Conservation (phyloP, 176 grass and related monocot genomes). For the Canna indica region DNA sequence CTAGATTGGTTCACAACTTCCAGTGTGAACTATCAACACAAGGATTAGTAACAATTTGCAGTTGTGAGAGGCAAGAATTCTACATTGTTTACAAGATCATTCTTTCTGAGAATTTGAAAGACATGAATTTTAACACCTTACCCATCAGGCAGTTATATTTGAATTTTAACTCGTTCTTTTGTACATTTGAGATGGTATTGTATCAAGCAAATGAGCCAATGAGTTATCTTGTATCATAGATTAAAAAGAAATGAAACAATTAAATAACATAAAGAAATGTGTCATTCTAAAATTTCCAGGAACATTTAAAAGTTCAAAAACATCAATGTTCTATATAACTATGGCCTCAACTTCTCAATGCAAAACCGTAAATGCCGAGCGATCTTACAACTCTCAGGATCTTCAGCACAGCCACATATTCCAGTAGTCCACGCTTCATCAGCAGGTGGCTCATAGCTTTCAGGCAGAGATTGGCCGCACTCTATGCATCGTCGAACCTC, state of each 20-base stretch:
- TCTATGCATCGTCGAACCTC: conserved; percentile 27
- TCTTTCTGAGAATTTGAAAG: too few relatives aligned
- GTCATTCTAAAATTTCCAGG: not conserved
- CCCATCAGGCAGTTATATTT: not conserved
- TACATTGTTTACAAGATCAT: too few relatives aligned
- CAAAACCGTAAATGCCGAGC: not conserved
- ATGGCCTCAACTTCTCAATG: not conserved
- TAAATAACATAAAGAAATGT: not conserved
- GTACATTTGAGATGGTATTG: not conserved
- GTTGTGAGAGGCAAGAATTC: too few relatives aligned
- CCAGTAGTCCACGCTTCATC: conserved; percentile 61
- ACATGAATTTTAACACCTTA: too few relatives aligned
- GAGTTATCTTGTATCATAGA: not conserved
- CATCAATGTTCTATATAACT: too few relatives aligned
- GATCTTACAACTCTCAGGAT: conserved; percentile 56
- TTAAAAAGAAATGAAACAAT: not conserved
- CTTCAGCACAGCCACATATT: conserved; percentile 48
- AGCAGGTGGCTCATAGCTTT: conserved; percentile 37
- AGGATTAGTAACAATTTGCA: too few relatives aligned
- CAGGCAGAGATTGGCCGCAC: conserved; percentile 50
- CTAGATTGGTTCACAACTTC: too few relatives aligned
- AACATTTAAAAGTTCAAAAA: not conserved
- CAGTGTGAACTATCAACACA: too few relatives aligned
- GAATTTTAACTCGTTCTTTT: not conserved
- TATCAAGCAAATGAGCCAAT: not conserved